Base-by-base conservation (phyloP, 495 filamentous ascomycete genomes). In the Penicillium angulare region DNA sequence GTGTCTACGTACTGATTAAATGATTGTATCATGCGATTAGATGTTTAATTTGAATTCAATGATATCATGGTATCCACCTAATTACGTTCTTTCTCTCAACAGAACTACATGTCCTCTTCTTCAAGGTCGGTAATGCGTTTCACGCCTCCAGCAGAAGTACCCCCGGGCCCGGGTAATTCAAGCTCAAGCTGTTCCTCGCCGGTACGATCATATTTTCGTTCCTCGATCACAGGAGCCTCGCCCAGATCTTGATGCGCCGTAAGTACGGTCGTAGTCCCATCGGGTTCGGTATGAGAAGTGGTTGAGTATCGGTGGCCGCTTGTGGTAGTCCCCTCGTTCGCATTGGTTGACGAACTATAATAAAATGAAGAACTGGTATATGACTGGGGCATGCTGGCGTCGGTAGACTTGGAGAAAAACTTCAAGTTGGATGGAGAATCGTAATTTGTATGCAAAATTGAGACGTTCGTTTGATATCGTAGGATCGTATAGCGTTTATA, bases 241-340 rank as follows among this genome's bases (percentile, higher is more conserved):
- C 72, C 72, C 1, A 75, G 56, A 18, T 71, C 69, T 48, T 75
- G 68, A 7, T 61, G 56, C 9, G 65, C 67, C 9, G 68, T 69
- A 42, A 68, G 68, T 6, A 73, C 65, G 49, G 61, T 52, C 2
- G 68, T 75, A n/a, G 56, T 63, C 24, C 72, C 72, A 22, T 73
- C 60, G 2, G 55, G 50, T 9, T 67, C 57, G 32, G 68, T 75
- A 32, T 67, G 55, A 1, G 68, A 67, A 35, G 54, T 50, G 6
- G 67, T 69, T n/a, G 61, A 53, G 52, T 71, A 71, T 3, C 68
- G 65, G 44, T 69, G 65, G 49, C 68, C 71, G 40, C 60, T 64
- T 2, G 60, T 59, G 22, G 46, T 51, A 2, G 38, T 52, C 24
- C 61, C 64, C 29, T 60, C 55, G 46, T 22, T 50, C 45, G 53